Conservation (phyloP, 352 stramenopile genomes). For the Phytopythium kandeliae region DNA sequence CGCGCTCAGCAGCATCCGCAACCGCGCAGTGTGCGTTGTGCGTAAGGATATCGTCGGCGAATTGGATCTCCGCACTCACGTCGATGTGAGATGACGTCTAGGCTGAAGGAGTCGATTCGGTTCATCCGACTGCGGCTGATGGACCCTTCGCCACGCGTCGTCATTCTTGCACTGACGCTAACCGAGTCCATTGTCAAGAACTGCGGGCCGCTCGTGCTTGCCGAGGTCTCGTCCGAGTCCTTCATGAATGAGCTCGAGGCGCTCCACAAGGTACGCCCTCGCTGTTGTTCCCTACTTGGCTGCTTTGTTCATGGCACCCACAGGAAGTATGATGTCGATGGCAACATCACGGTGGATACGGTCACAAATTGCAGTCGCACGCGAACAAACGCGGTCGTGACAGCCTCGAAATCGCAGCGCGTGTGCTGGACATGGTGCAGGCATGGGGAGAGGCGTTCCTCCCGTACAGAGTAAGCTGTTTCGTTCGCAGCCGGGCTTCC, state of each 20-base stretch:
- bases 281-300: neutral
- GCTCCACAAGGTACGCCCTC: constrained; percentile 44
- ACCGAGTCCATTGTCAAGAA: constrained; percentile 78
- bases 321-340: no score
- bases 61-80: no score
- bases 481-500: no score
- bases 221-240: constrained; percentile 54
- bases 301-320: no score
- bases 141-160: constrained; percentile 52
- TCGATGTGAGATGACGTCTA: constrained; percentile 7
- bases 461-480: constrained; percentile 33
- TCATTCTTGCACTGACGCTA: constrained; percentile 60
- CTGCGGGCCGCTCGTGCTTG: constrained; percentile 59
- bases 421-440: constrained; percentile 71
- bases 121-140: constrained; percentile 62
- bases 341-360: no score
- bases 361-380: constrained; percentile 24
- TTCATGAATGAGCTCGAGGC: constrained; percentile 74
- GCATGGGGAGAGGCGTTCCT: constrained; percentile 81
- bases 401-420: constrained; percentile 67
- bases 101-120: constrained; percentile 67
- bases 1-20: constrained; percentile 58
- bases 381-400: constrained; percentile 58
- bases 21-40: constrained; percentile 39
- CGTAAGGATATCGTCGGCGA: rapidly evolving